Percentiles rank a stretch among this genome's conserved stretches.
Conservation (phyloP, 345 rosid species). For the Limnanthes douglasii region DNA sequence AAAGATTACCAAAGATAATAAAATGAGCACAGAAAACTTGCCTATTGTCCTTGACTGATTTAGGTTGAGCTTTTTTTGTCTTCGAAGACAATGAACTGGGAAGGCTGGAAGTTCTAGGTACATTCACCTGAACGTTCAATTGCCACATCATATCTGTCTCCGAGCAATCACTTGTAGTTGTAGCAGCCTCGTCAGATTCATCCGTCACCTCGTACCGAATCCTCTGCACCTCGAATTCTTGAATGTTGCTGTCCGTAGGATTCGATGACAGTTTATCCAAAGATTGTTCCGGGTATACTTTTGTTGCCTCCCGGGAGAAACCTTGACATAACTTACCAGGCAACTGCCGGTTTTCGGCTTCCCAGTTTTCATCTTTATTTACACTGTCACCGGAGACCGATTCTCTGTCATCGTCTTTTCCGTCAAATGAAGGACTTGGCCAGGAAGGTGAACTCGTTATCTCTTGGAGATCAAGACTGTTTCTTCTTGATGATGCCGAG, state of each 20-base stretch:
- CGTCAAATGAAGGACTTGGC: constrained; percentile 20
- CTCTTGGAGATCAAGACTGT: constrained; percentile 60
- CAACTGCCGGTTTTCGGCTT: constrained; percentile 23
- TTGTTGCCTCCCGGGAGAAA: constrained; percentile 14
- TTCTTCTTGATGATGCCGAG: constrained; percentile 36
- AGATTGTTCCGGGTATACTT: constrained; percentile 26
- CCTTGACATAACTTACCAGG: constrained; percentile 16
- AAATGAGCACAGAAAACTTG: background rate
- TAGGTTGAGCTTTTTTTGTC: constrained; percentile 39
- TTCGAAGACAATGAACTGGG: constrained; percentile 23
- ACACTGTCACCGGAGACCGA: constrained; percentile 28
- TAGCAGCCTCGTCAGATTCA: constrained; percentile 48
- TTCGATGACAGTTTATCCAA: constrained; percentile 6
- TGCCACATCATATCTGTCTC: constrained; percentile 56
- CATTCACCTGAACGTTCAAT: constrained; percentile 34
- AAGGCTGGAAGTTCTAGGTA: constrained; percentile 27
- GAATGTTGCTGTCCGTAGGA: constrained; percentile 26
- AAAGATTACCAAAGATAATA: background rate
- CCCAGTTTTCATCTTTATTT: constrained; percentile 28
- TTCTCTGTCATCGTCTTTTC: constrained; percentile 42
- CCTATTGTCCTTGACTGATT: constrained; percentile 32
- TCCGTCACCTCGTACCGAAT: constrained; percentile 18
- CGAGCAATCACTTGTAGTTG: constrained; percentile 60
- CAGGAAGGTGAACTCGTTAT: constrained; percentile 34
- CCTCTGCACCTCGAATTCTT: constrained; percentile 31